A percentile compares a stretch with the other conserved stretches of the same genome.
phyloP scores from a whole-genome alignment of 1,139 yeast species.

The Candida glucosophila region DNA sequence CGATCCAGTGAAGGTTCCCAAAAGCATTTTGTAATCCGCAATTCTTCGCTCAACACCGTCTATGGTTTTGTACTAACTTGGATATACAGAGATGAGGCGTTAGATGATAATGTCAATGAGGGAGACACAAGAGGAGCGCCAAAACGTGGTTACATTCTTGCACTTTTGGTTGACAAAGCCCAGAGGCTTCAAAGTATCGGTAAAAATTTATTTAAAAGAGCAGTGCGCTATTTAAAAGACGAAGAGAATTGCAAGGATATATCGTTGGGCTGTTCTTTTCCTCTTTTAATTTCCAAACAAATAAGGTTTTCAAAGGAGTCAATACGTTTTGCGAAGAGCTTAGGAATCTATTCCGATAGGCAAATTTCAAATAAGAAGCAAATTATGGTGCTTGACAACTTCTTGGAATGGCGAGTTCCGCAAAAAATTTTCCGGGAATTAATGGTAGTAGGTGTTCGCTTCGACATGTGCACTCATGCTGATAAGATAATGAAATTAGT shows the following conservation, averaged over 20 bases:
- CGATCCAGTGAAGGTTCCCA: conserved; percentile 20
- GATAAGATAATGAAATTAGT: conserved; percentile 32
- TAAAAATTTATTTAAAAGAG: conserved; percentile 46
- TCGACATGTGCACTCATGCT: conserved; percentile 43
- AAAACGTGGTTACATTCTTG: conserved; percentile 38
- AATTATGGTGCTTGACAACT: conserved; percentile 29
- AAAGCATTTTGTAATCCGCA: conserved; percentile 52
- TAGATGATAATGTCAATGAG: conserved; percentile 10
- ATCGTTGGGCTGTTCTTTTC: conserved; percentile 45
- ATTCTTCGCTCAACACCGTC: conserved; percentile 47
- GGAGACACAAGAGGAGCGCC: conserved; percentile 2
- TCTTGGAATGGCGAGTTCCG: conserved; percentile 44
- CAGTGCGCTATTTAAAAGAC: conserved; percentile 40
- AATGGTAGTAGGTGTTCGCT: conserved; percentile 52
- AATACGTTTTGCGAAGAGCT: conserved; percentile 29
- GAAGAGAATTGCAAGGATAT: conserved; percentile 36
- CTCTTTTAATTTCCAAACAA: conserved; percentile 20
- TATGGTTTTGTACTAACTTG: conserved; percentile 56
- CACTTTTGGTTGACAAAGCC: conserved; percentile 47
- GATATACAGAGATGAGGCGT: conserved; percentile 20
- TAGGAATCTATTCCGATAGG: conserved; percentile 32
- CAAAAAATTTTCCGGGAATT: conserved; percentile 47
- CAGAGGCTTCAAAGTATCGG: conserved; percentile 54
- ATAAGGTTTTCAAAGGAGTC: conserved; percentile 15
- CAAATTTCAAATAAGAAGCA: conserved; percentile 14